Conservation (phyloP, 169 alveolate species). For the Hammondia hammondi region DNA sequence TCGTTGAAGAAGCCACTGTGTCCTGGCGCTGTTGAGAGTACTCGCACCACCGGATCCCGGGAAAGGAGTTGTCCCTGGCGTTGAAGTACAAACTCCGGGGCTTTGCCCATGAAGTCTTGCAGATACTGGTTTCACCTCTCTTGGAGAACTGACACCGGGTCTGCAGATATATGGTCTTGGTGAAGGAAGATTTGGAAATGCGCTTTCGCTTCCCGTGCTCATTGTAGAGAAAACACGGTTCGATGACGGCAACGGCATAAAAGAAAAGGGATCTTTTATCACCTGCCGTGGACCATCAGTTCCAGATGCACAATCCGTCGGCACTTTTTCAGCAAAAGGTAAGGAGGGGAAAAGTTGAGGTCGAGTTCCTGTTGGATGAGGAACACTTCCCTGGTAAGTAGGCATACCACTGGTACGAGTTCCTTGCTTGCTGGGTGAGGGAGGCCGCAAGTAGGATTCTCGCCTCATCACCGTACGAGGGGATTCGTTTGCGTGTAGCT, state of each 20-base stretch:
- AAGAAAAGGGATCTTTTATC: constrained; percentile 5
- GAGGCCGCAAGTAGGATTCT: background rate
- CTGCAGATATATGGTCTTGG: constrained; percentile 3
- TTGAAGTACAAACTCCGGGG: background rate
- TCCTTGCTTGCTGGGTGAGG: background rate
- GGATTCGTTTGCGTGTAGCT: background rate
- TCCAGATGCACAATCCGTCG: background rate
- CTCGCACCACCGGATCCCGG: constrained; percentile 23
- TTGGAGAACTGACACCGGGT: background rate
- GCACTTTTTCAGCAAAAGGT: constrained; percentile 20
- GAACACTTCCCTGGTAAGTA: background rate
- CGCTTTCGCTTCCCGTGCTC: constrained; percentile 21
- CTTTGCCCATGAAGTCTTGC: background rate
- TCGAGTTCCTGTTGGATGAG: background rate
- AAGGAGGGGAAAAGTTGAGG: background rate
- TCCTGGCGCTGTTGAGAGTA: constrained; percentile 20
- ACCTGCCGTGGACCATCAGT: background rate
- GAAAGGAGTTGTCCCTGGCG: background rate
- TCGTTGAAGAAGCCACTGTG: constrained; percentile 49
- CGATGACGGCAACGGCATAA: background rate
- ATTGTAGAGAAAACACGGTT: background rate
- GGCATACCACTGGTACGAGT: background rate
- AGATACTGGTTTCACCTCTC: background rate
- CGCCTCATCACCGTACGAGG: background rate
- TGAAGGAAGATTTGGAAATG: background rate